Base-by-base conservation (phyloP, 2,329 filamentous ascomycete genomes). In the Rhinocladiella mackenziei region DNA sequence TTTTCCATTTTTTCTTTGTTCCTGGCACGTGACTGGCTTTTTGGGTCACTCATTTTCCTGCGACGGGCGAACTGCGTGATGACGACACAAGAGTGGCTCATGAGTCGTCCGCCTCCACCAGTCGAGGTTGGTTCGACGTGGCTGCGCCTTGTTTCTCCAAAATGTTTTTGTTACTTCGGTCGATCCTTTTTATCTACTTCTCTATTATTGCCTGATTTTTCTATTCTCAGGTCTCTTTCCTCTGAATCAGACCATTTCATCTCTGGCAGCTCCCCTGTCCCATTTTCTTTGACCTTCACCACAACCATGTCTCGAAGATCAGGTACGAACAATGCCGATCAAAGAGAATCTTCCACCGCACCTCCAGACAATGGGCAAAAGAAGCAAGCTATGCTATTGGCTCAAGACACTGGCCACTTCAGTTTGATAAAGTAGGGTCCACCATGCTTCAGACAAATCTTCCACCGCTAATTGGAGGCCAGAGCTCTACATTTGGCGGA, bases 401-500 rank as follows among this genome's bases (percentile, higher is more conserved):
- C 67, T 5, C 59, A 66, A 22, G 70, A 74, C 25, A 62, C 65
- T 4, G 71, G 71, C 14, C 71, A 74, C 56, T 74, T 74, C 55
- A 73, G 69, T 55, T 61, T 74, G 65, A 62, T 74, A 51, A 72
- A 63, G 70, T 72, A 37, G 4, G n/a, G n/a, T n/a, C n/a, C n/a
- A n/a, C n/a, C n/a, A n/a, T n/a, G n/a, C n/a, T n/a, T n/a, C n/a
- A n/a, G n/a, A n/a, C n/a, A n/a, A n/a, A n/a, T n/a, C n/a, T n/a
- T n/a, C n/a, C n/a, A n/a, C n/a, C n/a, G n/a, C n/a, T n/a, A n/a
- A n/a, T n/a, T n/a, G n/a, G n/a, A n/a, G n/a, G n/a, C n/a, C n/a
- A 72, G 68, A 57, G 69, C 70, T 34, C 60, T 73, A 39, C 70
- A 73, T 57, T 64, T 73, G 40, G 70, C 70, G n/a, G 70, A 73